A percentile compares a stretch with the other conserved stretches of the same genome.
Conservation (phyloP, 2,329 filamentous ascomycete species). For the Colletotrichum endophyticum region DNA sequence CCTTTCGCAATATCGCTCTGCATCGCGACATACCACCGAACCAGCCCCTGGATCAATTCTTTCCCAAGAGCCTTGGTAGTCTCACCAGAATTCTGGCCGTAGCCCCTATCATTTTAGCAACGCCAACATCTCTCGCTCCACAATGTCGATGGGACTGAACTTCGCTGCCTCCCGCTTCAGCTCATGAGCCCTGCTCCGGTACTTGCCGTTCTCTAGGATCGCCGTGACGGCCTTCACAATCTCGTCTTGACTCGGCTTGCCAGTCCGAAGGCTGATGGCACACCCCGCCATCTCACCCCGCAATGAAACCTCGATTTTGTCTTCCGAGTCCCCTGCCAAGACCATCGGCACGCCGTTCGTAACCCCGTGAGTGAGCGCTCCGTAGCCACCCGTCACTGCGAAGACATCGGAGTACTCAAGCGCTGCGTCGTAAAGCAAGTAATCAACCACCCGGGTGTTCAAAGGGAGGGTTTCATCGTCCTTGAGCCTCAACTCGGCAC, state of each 20-base stretch:
- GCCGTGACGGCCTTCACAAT: constrained; percentile 32
- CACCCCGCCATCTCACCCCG: constrained; percentile 47
- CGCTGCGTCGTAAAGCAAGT: constrained; percentile 50
- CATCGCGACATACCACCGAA: neutral
- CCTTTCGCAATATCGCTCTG: neutral
- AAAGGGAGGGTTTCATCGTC: constrained; percentile 18
- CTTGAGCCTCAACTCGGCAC: constrained; percentile 16
- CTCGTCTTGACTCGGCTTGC: constrained; percentile 29
- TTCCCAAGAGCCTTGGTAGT: neutral
- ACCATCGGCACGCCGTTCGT: constrained; percentile 52
- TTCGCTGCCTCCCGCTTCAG: constrained; percentile 11
- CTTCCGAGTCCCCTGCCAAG: constrained; percentile 43
- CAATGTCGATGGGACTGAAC: neutral
- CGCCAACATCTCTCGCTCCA: neutral
- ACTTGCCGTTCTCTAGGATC: constrained; percentile 32
- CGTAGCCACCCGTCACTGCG: constrained; percentile 54
- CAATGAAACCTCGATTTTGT: constrained; percentile 40
- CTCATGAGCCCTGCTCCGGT: constrained; percentile 30
- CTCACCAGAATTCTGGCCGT: neutral
- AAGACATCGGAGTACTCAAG: constrained; percentile 49
- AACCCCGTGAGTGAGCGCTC: constrained; percentile 48
- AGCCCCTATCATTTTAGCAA: neutral
- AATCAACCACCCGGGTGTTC: constrained; percentile 49
- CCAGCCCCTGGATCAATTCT: neutral
- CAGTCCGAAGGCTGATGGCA: constrained; percentile 46